A percentile compares a stretch with the other conserved stretches of the same genome.
These are phyloP conservation scores for Pisolithus thermaeus DNA, from an alignment of 1,284 basidiomycete genomes.

Conservation along the genomic window DNA sequence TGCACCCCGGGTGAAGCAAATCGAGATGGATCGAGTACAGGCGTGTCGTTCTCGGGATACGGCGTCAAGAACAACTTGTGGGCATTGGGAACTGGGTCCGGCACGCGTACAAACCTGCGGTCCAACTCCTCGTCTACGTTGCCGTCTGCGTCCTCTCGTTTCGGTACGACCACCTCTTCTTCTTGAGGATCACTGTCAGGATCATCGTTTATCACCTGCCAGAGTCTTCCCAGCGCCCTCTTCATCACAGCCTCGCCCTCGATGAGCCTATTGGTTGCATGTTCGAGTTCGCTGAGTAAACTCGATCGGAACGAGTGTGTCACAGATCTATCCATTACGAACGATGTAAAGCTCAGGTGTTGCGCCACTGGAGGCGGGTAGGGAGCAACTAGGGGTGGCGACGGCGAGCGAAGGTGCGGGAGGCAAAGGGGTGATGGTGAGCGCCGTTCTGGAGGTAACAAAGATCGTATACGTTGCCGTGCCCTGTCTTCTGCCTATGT, in stretches of 20 bases:
- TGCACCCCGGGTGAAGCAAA: conserved; percentile 61
- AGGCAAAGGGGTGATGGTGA: conserved; percentile 54
- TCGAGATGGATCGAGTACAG: conserved; percentile 51
- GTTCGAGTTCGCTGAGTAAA: conserved; percentile 69
- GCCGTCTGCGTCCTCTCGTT: conserved; percentile 60
- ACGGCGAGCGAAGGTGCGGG: conserved; percentile 54
- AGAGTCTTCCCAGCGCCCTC: conserved; percentile 66
- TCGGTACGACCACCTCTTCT: conserved; percentile 50
- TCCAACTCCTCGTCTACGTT: conserved; percentile 45
- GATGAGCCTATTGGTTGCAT: conserved; percentile 71
- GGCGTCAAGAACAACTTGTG: conserved; percentile 63
- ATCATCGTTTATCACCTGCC: conserved; percentile 74
- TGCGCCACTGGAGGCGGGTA: conserved; percentile 60
- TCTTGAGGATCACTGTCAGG: conserved; percentile 32
- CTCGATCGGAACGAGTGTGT: conserved; percentile 75
- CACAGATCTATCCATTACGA: conserved; percentile 77
- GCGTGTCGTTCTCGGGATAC: conserved; percentile 37
- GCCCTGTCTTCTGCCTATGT: conserved; percentile 73
- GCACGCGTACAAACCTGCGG: conserved; percentile 49
- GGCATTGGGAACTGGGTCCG: conserved; percentile 55
- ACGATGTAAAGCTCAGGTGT: conserved; percentile 72
- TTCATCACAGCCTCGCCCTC: conserved; percentile 70
- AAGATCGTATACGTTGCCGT: conserved; percentile 64
- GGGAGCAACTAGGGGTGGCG: conserved; percentile 57
- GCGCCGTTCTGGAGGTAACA: conserved; percentile 53